These are phyloP conservation scores for Amanita pallidorosea DNA, from an alignment of 768 basidiomycete genomes.

Conservation along the genomic window DNA sequence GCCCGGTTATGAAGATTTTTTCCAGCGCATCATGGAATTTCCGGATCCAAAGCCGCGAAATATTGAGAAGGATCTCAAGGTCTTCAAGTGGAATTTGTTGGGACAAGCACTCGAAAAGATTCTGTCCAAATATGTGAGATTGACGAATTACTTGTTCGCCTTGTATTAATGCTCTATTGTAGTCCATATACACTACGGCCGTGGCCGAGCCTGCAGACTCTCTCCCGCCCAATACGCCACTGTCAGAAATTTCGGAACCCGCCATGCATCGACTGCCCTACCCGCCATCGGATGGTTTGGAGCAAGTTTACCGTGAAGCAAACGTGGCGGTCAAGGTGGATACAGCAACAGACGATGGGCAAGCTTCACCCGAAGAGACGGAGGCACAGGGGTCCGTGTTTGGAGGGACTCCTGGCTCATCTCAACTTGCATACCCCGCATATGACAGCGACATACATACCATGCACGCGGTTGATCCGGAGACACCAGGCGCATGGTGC, in stretches of 20 bases:
- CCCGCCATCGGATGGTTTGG: slow-evolving; percentile 2
- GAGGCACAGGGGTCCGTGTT: neutral
- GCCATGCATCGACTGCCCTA: neutral
- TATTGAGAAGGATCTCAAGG: slow-evolving; percentile 95
- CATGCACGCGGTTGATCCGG: neutral
- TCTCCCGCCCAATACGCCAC: neutral
- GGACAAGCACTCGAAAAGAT: slow-evolving; percentile 70
- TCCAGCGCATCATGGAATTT: slow-evolving; percentile 94
- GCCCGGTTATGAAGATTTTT: slow-evolving; percentile 73
- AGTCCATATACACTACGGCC: slow-evolving; percentile 5
- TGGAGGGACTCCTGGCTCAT: neutral
- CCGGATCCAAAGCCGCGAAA: slow-evolving; percentile 90
- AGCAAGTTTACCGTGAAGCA: slow-evolving; percentile 2
- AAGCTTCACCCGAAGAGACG: neutral
- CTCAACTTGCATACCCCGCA: slow-evolving; percentile 1
- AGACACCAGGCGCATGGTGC: neutral
- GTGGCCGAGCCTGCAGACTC: neutral
- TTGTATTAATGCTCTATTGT: neutral
- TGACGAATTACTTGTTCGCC: neutral
- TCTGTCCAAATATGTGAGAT: slow-evolving; percentile 68
- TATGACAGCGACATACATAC: neutral
- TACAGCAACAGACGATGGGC: neutral
- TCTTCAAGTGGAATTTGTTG: slow-evolving; percentile 69
- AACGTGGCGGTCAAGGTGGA: neutral
- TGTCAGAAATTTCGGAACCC: slow-evolving; percentile 2